These are phyloP conservation scores for Antitrichia curtipendula DNA, from an alignment of 225 moss, liverwort and hornwort genomes.

Conservation along the genomic window DNA sequence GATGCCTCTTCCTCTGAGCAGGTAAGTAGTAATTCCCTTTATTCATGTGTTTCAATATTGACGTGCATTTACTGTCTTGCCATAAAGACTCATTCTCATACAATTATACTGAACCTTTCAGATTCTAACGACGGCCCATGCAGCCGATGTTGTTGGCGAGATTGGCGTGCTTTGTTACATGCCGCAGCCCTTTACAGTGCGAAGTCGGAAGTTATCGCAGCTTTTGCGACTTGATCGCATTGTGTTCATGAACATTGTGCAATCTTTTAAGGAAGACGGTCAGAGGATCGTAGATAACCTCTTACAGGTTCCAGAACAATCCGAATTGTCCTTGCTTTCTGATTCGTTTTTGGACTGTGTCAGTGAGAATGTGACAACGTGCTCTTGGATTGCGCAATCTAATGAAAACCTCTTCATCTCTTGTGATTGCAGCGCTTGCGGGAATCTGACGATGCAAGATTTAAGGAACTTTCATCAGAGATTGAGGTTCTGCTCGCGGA, in stretches of 20 bases:
- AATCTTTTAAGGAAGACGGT: conserved; percentile 68
- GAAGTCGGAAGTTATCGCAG: conserved; percentile 61
- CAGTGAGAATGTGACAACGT: background rate
- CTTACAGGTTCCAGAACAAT: conserved; percentile 40
- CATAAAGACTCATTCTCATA: background rate
- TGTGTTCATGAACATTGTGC: conserved; percentile 58
- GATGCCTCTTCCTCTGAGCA: conserved; percentile 2
- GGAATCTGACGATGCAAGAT: conserved; percentile 35
- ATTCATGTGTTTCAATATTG: background rate
- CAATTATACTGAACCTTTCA: background rate
- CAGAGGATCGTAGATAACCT: conserved; percentile 77
- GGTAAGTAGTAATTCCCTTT: background rate
- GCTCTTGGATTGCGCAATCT: background rate
- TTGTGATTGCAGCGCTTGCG: conserved; percentile 39
- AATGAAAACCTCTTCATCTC: background rate
- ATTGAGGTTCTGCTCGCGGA: conserved; percentile 44
- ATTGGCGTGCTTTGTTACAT: conserved; percentile 88
- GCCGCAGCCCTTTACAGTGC: conserved; percentile 89
- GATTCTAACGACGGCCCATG: conserved; percentile 5
- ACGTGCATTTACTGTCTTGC: background rate
- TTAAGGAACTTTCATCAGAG: conserved; percentile 38
- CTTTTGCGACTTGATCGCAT: conserved; percentile 66
- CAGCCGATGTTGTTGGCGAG: conserved; percentile 58
- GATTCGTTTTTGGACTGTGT: background rate
- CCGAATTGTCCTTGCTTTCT: background rate